These are phyloP conservation scores for Blastobotrys elegans DNA, from an alignment of 1,139 yeast genomes.

Conservation along the genomic window DNA sequence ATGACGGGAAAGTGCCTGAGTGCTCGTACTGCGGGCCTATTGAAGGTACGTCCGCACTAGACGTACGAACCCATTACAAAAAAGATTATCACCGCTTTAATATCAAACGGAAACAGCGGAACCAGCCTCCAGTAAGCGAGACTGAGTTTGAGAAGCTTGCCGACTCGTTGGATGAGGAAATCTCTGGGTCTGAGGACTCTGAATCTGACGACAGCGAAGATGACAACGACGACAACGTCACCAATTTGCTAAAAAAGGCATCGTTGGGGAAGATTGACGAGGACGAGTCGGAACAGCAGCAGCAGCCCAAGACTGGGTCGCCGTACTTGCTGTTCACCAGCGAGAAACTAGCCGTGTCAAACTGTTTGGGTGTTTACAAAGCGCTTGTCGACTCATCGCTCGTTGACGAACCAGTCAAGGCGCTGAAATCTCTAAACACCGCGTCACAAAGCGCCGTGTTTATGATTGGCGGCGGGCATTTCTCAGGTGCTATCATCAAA, in stretches of 20 bases:
- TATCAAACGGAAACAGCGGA: conserved; percentile 47
- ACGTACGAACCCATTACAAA: conserved; percentile 49
- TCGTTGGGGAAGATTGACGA: conserved; percentile 15
- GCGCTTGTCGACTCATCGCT: conserved; percentile 49
- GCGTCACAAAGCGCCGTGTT: conserved; percentile 60
- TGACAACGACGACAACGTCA: conserved; percentile 14
- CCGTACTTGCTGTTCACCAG: conserved; percentile 58
- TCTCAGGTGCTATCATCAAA: conserved; percentile 88
- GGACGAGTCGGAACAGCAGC: conserved; percentile 12
- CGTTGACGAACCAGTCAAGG: conserved; percentile 40
- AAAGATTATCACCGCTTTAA: conserved; percentile 61
- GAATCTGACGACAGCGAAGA: conserved; percentile 36
- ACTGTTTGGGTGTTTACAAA: conserved; percentile 68
- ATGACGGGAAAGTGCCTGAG: conserved; percentile 8
- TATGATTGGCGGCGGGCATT: conserved; percentile 98
- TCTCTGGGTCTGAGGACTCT: conserved; percentile 44
- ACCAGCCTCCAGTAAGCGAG: conserved; percentile 47
- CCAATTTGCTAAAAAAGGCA: conserved; percentile 18
- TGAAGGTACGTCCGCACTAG: conserved; percentile 23
- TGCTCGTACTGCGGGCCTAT: conserved; percentile 23
- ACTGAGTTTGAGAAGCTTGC: conserved; percentile 54
- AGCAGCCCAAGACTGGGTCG: conserved; percentile 39
- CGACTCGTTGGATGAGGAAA: conserved; percentile 49
- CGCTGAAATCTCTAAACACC: conserved; percentile 37
- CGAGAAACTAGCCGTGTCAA: conserved; percentile 39